Percentiles rank a stretch among this genome's conserved stretches.
These are phyloP conservation scores for Inonotus obliquus DNA, from an alignment of 1,284 basidiomycete species.

Conservation along the genomic window DNA sequence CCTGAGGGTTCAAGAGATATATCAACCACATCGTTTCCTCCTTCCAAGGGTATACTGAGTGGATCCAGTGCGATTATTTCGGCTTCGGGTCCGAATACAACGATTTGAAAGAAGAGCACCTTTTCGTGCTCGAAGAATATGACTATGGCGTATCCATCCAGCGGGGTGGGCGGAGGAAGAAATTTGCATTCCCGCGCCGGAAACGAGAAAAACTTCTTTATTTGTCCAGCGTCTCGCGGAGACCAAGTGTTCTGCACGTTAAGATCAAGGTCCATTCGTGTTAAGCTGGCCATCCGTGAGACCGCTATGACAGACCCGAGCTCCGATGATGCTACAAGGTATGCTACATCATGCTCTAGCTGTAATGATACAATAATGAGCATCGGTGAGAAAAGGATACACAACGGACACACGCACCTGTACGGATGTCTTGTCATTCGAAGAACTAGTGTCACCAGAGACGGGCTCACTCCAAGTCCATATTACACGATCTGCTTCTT, in stretches of 20 bases:
- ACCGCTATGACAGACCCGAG: constrained; percentile 31
- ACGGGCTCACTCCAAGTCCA: constrained; percentile 60
- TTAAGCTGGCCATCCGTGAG: constrained; percentile 42
- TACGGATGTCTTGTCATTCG: constrained; percentile 36
- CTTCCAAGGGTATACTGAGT: constrained; percentile 18
- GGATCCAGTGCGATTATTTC: constrained; percentile 16
- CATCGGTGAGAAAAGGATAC: background rate
- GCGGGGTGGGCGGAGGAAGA: constrained; percentile 30
- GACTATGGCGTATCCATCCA: constrained; percentile 31
- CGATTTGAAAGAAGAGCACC: constrained; percentile 12
- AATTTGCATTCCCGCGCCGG: constrained; percentile 41
- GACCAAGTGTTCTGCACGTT: constrained; percentile 31
- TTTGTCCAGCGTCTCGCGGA: constrained; percentile 26
- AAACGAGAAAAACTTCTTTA: constrained; percentile 45
- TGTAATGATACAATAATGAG: background rate
- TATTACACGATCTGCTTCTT: constrained; percentile 44
- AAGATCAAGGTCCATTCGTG: constrained; percentile 38
- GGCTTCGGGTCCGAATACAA: constrained; percentile 5
- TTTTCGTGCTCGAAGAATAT: constrained; percentile 21
- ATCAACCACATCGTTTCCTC: constrained; percentile 25
- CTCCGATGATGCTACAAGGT: background rate
- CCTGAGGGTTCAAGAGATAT: constrained; percentile 46
- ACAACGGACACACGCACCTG: constrained; percentile 36
- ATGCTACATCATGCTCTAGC: background rate
- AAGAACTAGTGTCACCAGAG: constrained; percentile 31